These are phyloP conservation scores for Diaporthe eres DNA, from an alignment of 2,329 filamentous ascomycete genomes.

Conservation along the genomic window DNA sequence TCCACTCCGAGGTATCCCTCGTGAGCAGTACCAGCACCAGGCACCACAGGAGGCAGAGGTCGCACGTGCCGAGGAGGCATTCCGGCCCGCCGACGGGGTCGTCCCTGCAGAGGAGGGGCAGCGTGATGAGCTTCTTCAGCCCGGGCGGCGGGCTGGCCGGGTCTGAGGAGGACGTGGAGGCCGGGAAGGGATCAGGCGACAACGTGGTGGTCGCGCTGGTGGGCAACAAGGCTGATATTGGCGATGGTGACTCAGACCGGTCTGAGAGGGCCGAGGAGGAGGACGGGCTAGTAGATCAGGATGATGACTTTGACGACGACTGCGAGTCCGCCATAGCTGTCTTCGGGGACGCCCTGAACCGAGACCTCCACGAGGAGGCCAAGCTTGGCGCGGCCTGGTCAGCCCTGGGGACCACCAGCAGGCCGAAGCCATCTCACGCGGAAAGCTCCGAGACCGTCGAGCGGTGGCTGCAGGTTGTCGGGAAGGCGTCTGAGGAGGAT, in stretches of 20 bases:
- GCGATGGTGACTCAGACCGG: conserved; percentile 31
- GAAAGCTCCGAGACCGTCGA: conserved; percentile 19
- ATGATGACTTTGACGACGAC: conserved; percentile 5
- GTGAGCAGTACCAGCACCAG: neutral
- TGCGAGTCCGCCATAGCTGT: conserved; percentile 17
- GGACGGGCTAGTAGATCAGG: neutral
- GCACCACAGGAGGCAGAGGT: conserved; percentile 38
- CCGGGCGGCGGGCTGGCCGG: neutral
- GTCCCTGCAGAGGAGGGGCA: neutral
- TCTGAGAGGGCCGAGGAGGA: neutral
- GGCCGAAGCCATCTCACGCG: neutral
- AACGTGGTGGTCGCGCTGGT: conserved; percentile 74
- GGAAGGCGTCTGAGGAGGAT: neutral
- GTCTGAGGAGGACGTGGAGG: neutral
- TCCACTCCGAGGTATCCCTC: conserved; percentile 46
- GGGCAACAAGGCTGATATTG: conserved; percentile 77
- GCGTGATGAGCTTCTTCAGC: conserved; percentile 6
- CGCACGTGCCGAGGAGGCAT: conserved; percentile 12
- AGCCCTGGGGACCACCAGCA: neutral
- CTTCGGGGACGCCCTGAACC: neutral
- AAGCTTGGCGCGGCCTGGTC: neutral
- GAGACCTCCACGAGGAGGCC: neutral
- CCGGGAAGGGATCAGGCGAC: conserved; percentile 31
- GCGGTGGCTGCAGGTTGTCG: neutral
- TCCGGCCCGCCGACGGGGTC: neutral